phyloP scores from a whole-genome alignment of 495 filamentous ascomycete genomes.

The Talaromyces trachyspermus region DNA sequence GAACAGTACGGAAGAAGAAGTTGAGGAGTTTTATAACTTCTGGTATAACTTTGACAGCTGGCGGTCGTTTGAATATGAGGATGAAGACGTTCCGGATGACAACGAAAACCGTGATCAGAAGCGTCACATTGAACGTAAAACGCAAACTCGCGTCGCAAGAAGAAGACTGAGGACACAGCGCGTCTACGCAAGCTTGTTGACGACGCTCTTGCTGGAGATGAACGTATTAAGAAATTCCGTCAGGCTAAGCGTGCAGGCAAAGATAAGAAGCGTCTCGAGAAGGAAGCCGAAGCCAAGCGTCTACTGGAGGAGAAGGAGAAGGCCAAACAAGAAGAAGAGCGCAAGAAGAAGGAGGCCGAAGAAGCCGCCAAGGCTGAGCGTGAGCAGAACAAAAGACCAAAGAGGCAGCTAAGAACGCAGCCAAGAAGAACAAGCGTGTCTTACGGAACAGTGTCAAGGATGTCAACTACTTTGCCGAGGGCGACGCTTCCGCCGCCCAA shows the following conservation, averaged over 20 bases:
- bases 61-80: slow-evolving; percentile 95
- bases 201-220: slow-evolving; percentile 70
- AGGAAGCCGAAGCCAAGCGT: slow-evolving; percentile 85
- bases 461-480: slow-evolving; percentile 72
- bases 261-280: slow-evolving; percentile 85
- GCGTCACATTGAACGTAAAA: slow-evolving; percentile 97
- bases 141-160: slow-evolving; percentile 93
- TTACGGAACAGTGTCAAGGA: slow-evolving; percentile 89
- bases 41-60: slow-evolving; percentile 99
- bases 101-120: slow-evolving; percentile 98
- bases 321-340: slow-evolving; percentile 70
- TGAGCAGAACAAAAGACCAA: slow-evolving; percentile 90
- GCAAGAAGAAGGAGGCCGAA: slow-evolving; percentile 72
- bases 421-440: slow-evolving; percentile 99
- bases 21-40: slow-evolving; percentile 97
- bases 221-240: slow-evolving; percentile 94
- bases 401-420: slow-evolving; percentile 92
- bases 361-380: slow-evolving; percentile 74
- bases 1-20: slow-evolving; percentile 75
- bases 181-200: slow-evolving; percentile 86
- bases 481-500: slow-evolving; percentile 59
- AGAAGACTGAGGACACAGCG: slow-evolving; percentile 94
- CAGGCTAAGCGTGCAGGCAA: slow-evolving; percentile 85
- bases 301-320: slow-evolving; percentile 70
- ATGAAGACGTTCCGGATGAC: slow-evolving; percentile 98